Percentiles rank a stretch among this genome's conserved stretches.
Conservation (phyloP, 306 rosid species). For the Citrullus mucosospermus region DNA sequence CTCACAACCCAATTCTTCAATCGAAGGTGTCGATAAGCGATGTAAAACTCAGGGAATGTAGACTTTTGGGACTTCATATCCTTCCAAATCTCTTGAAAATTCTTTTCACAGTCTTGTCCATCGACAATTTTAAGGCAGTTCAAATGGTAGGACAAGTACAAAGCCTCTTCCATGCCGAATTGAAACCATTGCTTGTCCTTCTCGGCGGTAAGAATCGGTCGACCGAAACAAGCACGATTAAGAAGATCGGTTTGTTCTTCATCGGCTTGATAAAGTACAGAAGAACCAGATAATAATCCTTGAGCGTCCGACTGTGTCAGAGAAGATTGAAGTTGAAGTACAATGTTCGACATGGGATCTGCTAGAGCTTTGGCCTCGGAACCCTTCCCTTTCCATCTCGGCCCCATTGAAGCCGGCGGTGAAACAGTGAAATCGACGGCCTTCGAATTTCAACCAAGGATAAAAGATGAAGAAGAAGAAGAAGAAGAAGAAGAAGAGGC, state of each 20-base stretch:
- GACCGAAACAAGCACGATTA: constrained; percentile 53
- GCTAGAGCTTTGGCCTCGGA: constrained; percentile 50
- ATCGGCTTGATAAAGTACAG: constrained; percentile 32
- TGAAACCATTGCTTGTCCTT: constrained; percentile 48
- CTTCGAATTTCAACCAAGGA: too few species aligned
- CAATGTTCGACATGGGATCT: constrained; percentile 60
- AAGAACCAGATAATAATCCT: constrained; percentile 33
- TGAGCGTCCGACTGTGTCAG: constrained; percentile 28
- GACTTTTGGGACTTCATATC: constrained; percentile 36
- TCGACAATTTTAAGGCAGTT: constrained; percentile 44
- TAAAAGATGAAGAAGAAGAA: too few species aligned
- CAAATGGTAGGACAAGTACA: constrained; percentile 42
- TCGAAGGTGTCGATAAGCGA: constrained; percentile 57
- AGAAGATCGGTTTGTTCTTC: constrained; percentile 41
- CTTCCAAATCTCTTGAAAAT: constrained; percentile 39
- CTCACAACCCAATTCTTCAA: constrained; percentile 65
- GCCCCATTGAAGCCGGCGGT: constrained; percentile 19
- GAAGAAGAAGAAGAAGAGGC: too few species aligned
- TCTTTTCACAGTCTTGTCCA: constrained; percentile 10
- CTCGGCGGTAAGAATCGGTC: constrained; percentile 28
- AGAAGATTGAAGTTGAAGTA: constrained; percentile 44
- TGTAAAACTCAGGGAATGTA: constrained; percentile 42
- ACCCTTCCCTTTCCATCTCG: constrained; percentile 76
- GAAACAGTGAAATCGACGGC: neutral
- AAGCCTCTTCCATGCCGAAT: constrained; percentile 61